These are phyloP conservation scores for Sporothrix schenckii DNA, from an alignment of 2,329 filamentous ascomycete species.

Conservation along the genomic window DNA sequence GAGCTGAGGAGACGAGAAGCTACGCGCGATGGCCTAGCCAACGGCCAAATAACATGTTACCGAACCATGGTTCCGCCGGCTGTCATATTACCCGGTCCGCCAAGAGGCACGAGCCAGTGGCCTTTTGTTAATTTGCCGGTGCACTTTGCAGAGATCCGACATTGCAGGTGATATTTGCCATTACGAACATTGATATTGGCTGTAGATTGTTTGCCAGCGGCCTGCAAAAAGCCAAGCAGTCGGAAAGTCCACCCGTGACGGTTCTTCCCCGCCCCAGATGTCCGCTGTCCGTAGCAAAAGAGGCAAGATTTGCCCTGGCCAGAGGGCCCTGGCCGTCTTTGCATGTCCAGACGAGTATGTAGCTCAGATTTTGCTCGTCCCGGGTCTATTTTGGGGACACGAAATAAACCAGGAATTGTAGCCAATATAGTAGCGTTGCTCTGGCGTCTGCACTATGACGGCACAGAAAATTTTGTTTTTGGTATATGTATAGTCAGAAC, in stretches of 20 bases:
- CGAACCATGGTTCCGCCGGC: neutral
- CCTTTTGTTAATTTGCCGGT: neutral
- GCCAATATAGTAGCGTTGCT: neutral
- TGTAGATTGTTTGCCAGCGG: neutral
- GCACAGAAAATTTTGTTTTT: neutral
- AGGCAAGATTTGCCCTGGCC: neutral
- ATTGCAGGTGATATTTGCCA: neutral
- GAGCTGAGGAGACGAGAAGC: too few species aligned
- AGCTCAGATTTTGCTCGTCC: too few species aligned
- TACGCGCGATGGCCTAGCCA: too few species aligned
- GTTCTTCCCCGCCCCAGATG: neutral
- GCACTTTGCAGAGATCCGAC: too few species aligned
- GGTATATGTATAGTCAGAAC: neutral
- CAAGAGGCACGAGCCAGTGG: neutral
- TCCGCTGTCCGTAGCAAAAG: neutral
- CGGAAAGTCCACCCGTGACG: slow-evolving; percentile 13
- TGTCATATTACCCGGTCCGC: neutral
- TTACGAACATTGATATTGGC: neutral
- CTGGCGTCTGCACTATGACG: neutral
- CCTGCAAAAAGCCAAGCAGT: too few species aligned
- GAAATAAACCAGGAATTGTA: neutral
- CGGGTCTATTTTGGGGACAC: neutral
- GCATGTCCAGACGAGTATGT: too few species aligned
- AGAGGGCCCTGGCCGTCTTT: too few species aligned
- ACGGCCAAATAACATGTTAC: too few species aligned